Evolutionary conservation across 805 yeast genomes (phyloP), one percentile per base, ranked within the genome.

Genomic region (Suhomyces vadensis): DNA sequence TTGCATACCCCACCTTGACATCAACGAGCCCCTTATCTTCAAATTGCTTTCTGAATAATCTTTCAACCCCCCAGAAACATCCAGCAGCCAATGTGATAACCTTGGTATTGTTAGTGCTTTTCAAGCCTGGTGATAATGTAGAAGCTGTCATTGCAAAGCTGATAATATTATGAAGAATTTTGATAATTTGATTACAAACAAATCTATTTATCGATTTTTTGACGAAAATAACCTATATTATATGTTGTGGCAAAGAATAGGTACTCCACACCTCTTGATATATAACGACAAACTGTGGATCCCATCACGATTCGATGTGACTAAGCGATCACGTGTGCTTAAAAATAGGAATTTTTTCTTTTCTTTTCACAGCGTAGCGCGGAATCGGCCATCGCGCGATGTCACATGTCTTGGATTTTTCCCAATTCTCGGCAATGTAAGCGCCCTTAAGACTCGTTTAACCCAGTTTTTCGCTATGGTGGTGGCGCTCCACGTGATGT

Each of bases 51-150:
- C 84, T 70, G 69, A 79, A 90, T 20, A 91, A 81, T 53, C 84
- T 86, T 56, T 92, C 97, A 10, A 85, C 89, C 14, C 95, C 95
- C 95, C 95, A 87, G 68, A 85, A 87, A 58, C 95, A 87, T 2
- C 83, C 83, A 0, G 79, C 82, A 3, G 82, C 79, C 24, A 76
- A 55, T 1, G 77, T 72, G 39, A 72, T 50, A 17, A 69, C 48
- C 43, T 64, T 58, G 35, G 74, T 56, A 4, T 70, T 60, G 1
- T 66, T 20, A 1, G 73, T 63, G n/a, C 64, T 60, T 29, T 54
- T 58, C 21, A 71, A 46, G 1, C 69, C 60, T 3, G 72, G 68
- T 2, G 75, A 71, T 11, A 65, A 29, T 3, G 46, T 42, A 13
- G 48, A 19, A 17, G 42, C 38, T 13, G 50, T 43, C 50, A 47